Percentiles rank a stretch among this genome's conserved stretches.
Evolutionary conservation across 805 yeast species (phyloP).

Genomic region (Suhomyces tanzawaensis): DNA sequence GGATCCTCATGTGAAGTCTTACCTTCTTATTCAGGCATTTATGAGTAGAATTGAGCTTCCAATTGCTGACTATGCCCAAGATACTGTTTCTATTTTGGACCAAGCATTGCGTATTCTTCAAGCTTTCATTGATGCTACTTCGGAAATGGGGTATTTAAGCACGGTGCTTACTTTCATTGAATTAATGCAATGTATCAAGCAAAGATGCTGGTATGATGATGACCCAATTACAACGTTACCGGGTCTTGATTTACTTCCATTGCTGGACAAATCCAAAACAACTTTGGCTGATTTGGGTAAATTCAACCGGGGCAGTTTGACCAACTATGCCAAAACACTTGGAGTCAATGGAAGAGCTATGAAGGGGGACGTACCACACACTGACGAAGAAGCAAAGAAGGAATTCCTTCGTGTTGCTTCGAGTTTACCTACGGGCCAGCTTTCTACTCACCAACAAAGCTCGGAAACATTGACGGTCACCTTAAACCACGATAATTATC

Average conservation of each 20-base stretch:
- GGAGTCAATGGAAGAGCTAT: constrained; percentile 33
- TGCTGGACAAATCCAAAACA: constrained; percentile 7
- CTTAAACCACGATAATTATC: constrained; percentile 52
- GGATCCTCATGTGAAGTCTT: constrained; percentile 86
- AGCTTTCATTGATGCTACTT: constrained; percentile 85
- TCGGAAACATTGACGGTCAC: constrained; percentile 39
- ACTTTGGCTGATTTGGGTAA: constrained; percentile 44
- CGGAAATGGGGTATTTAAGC: constrained; percentile 72
- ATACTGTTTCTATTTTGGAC: constrained; percentile 88
- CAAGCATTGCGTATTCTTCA: constrained; percentile 92
- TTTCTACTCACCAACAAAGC: constrained; percentile 38
- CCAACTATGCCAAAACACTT: constrained; percentile 34
- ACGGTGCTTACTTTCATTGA: constrained; percentile 62
- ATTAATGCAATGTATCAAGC: constrained; percentile 85
- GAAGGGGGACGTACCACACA: constrained; percentile 11
- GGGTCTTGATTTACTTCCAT: constrained; percentile 28
- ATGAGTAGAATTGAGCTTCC: constrained; percentile 76
- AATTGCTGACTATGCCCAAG: constrained; percentile 92
- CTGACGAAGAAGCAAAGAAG: constrained; percentile 23
- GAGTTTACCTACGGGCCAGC: constrained; percentile 60
- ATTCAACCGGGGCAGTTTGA: constrained; percentile 32
- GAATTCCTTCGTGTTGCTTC: constrained; percentile 53
- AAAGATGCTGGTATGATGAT: constrained; percentile 82
- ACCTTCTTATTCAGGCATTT: constrained; percentile 67
- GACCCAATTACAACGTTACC: constrained; percentile 61